Evolutionary conservation across 2,329 filamentous ascomycete genomes (phyloP).

Genomic region (Xylariales sp.): DNA sequence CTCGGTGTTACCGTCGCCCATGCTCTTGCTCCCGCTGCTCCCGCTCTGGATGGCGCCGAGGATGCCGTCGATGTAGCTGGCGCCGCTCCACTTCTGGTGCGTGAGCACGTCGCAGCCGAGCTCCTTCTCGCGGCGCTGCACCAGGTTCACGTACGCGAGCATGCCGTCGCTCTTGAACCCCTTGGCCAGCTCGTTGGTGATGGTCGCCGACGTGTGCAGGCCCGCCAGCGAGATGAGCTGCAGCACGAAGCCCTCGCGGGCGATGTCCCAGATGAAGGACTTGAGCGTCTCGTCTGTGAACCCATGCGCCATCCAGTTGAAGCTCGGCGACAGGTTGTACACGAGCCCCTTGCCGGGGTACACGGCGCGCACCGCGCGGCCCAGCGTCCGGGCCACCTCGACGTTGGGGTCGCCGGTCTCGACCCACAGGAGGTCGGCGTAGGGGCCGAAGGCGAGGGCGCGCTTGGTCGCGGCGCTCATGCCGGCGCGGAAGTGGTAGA

Average conservation of each 20-base stretch:
- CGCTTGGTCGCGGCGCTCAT: constrained; percentile 88
- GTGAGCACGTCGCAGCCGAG: constrained; percentile 87
- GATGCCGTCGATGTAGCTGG: constrained; percentile 78
- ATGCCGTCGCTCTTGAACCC: constrained; percentile 89
- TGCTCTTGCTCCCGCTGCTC: constrained; percentile 82
- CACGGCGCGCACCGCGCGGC: constrained; percentile 65
- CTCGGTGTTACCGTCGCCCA: constrained; percentile 94
- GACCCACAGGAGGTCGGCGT: constrained; percentile 93
- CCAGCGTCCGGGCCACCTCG: constrained; percentile 69
- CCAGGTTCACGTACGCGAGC: constrained; percentile 93
- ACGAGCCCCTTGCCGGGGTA: constrained; percentile 83
- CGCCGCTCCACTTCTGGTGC: constrained; percentile 81
- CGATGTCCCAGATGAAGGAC: constrained; percentile 95
- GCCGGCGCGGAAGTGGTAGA: constrained; percentile 84
- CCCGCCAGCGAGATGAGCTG: constrained; percentile 65
- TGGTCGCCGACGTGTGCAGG: constrained; percentile 60
- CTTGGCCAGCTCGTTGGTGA: constrained; percentile 69
- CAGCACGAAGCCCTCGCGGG: constrained; percentile 74
- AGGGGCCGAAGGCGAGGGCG: constrained; percentile 85
- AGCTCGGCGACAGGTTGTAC: constrained; percentile 93
- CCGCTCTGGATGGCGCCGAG: constrained; percentile 87
- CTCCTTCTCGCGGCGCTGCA: constrained; percentile 88
- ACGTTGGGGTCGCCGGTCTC: constrained; percentile 91
- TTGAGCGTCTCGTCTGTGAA: constrained; percentile 79
- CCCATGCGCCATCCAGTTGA: constrained; percentile 98